These are phyloP conservation scores for Fusarium sp. DNA, from an alignment of 2,329 filamentous ascomycete genomes.

Conservation along the genomic window DNA sequence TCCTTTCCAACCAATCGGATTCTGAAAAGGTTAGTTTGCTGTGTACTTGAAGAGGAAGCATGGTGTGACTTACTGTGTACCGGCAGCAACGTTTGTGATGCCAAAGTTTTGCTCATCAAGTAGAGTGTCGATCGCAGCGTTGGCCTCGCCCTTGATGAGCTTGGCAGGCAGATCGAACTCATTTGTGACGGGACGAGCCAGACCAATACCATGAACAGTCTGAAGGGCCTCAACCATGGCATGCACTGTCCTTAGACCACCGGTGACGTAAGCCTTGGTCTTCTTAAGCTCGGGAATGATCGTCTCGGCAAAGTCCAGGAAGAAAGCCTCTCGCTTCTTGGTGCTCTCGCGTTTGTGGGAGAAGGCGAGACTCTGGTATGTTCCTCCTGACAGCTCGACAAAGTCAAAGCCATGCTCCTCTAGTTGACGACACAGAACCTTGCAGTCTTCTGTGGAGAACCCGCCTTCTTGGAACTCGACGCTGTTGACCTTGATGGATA, in stretches of 20 bases:
- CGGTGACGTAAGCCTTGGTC: conserved; percentile 69
- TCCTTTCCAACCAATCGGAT: conserved; percentile 51
- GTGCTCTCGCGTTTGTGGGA: conserved; percentile 65
- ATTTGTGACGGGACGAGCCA: conserved; percentile 55
- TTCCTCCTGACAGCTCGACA: conserved; percentile 71
- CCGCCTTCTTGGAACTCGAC: conserved; percentile 67
- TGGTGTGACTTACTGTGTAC: conserved; percentile 47
- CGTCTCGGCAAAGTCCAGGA: conserved; percentile 69
- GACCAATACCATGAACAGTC: conserved; percentile 69
- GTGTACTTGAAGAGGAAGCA: fast-evolving
- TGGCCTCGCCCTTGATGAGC: conserved; percentile 48
- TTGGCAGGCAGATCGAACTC: conserved; percentile 46
- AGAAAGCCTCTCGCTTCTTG: conserved; percentile 68
- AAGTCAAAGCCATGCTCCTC: conserved; percentile 65
- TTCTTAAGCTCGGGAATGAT: conserved; percentile 59
- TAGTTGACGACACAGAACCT: conserved; percentile 59
- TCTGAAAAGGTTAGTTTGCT: conserved; percentile 7
- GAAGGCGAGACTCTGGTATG: conserved; percentile 66
- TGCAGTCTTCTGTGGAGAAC: conserved; percentile 63
- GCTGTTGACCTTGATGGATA: conserved; percentile 69
- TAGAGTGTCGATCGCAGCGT: conserved; percentile 60
- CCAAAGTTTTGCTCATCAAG: conserved; percentile 65
- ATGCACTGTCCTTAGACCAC: conserved; percentile 64
- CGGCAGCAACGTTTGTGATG: conserved; percentile 45
- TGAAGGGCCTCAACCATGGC: conserved; percentile 70